Base-by-base conservation (phyloP, 2,329 filamentous ascomycete genomes). In the Trichoderma polysporum region DNA sequence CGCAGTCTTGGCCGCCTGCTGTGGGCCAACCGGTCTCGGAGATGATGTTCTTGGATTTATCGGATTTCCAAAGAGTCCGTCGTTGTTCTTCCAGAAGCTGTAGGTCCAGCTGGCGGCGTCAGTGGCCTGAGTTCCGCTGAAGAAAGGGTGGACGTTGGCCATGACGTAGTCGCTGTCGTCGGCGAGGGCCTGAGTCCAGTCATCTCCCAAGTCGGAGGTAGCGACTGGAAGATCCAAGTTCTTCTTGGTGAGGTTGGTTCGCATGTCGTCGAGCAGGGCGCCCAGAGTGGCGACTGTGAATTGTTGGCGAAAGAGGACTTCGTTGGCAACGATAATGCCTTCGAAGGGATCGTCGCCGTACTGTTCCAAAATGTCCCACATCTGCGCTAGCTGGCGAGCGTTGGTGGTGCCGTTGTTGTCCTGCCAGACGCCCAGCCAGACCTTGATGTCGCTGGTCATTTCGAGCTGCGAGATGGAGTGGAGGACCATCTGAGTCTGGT, bases 61-160 rank as follows among this genome's bases (percentile, higher is more conserved):
- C 87, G 0, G 81, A 79, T 77, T 90, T 86, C 68, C 90, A 92
- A 92, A 85, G 0, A 78, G 70, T 0, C 88, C 85, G 71, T 94
- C 90, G 66, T 94, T 84, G 10, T 78, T 81, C 52, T 90, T 79
- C 91, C 93, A 98, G 80, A 97, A 98, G 17, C 79, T 79, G 79
- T 84, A 92, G 0, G 94, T 97, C 94, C 94, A 98, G 8, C 76
- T 80, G 0, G 93, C 90, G 0, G 93, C 92, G 1, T 85, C 76
- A 2, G 86, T 81, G 2, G 88, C 90, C 0, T 85, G 81, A 13
- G 92, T 88, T 54, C 94, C 94, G 0, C 90, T 91, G 75, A 98
- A 98, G 84, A 98, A 97, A 0, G 95, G 94, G 76, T 98, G 95
- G 64, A 98, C 92, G 76, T 98, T 98, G 72, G 92, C 91, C 94